Evolutionary conservation across 768 basidiomycete species (phyloP).

Genomic region (Dentipellis fragilis): DNA sequence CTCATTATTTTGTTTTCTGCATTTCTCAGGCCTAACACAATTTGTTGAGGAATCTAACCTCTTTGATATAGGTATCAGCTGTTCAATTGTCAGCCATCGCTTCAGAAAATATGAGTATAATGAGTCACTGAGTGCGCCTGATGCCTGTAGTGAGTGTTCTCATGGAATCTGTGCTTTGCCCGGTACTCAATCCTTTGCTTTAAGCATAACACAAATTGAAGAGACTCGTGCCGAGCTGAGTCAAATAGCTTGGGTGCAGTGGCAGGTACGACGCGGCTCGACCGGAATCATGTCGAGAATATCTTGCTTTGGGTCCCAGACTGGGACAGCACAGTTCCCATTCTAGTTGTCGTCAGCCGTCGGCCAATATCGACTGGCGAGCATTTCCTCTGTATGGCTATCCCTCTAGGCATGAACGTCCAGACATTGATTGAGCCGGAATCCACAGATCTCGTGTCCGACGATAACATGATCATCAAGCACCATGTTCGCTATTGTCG

Average conservation of each 20-base stretch:
- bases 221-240: slow-evolving; percentile 95
- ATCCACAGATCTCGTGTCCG: slow-evolving; percentile 71
- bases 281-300: slow-evolving; percentile 94
- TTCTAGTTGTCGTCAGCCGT: slow-evolving; percentile 91
- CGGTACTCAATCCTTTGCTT: slow-evolving; percentile 3
- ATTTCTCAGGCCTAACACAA: no score
- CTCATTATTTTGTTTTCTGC: no score
- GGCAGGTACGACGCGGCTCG: slow-evolving; percentile 57
- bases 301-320: no score
- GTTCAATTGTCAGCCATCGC: slow-evolving; percentile 95
- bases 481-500: slow-evolving; percentile 95
- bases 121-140: slow-evolving; percentile 93
- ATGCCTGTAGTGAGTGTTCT: slow-evolving; percentile 94
- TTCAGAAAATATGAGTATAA: slow-evolving; percentile 99
- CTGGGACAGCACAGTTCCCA: slow-evolving; percentile 94
- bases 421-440: slow-evolving; percentile 71
- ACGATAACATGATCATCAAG: slow-evolving; percentile 93
- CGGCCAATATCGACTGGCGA: slow-evolving; percentile 98
- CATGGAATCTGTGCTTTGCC: no score
- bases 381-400: slow-evolving; percentile 85
- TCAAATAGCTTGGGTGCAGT: slow-evolving; percentile 97
- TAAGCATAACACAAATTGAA: slow-evolving; percentile 92
- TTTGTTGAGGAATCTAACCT: neutral
- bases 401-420: slow-evolving; percentile 94
- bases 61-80: slow-evolving; percentile 75